Evolutionary conservation across 768 basidiomycete genomes (phyloP).

Genomic region (Porpolomopsis calyptriformis): DNA sequence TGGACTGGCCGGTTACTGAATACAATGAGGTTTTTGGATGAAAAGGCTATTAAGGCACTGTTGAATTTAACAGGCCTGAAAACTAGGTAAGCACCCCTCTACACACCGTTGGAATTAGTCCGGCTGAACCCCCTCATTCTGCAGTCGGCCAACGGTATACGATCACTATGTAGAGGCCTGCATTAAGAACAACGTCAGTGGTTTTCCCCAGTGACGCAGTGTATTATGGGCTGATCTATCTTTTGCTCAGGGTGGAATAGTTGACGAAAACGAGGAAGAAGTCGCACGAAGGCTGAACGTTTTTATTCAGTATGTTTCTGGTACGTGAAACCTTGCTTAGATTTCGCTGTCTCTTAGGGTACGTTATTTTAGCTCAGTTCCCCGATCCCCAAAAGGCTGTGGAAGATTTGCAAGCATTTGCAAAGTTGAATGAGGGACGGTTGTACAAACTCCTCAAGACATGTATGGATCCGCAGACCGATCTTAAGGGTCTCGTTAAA

Average conservation of each 20-base stretch:
- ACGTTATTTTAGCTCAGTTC: conserved; percentile 33
- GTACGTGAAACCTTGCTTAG: conserved; percentile 33
- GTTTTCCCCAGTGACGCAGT: neutral
- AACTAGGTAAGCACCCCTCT: conserved; percentile 36
- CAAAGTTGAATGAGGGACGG: conserved; percentile 75
- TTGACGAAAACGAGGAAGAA: conserved; percentile 70
- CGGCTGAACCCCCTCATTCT: neutral
- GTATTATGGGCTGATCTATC: conserved; percentile 1
- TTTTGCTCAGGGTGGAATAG: conserved; percentile 65
- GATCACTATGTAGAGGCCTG: conserved; percentile 65
- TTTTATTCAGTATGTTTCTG: conserved; percentile 47
- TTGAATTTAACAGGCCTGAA: conserved; percentile 55
- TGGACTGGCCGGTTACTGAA: conserved; percentile 82
- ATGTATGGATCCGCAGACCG: conserved; percentile 75
- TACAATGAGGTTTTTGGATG: conserved; percentile 60
- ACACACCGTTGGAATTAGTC: conserved; percentile 1
- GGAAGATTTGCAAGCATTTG: conserved; percentile 76
- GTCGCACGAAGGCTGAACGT: conserved; percentile 44
- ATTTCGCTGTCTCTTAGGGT: neutral
- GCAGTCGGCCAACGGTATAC: conserved; percentile 58
- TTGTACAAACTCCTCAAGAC: conserved; percentile 78
- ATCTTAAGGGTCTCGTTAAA: conserved; percentile 72
- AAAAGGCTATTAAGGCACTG: conserved; percentile 45
- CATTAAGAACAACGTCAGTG: conserved; percentile 74
- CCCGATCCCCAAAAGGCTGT: conserved; percentile 63